These are phyloP conservation scores for Chaetomium cochliodes DNA, from an alignment of 495 filamentous ascomycete species.

Conservation along the genomic window DNA sequence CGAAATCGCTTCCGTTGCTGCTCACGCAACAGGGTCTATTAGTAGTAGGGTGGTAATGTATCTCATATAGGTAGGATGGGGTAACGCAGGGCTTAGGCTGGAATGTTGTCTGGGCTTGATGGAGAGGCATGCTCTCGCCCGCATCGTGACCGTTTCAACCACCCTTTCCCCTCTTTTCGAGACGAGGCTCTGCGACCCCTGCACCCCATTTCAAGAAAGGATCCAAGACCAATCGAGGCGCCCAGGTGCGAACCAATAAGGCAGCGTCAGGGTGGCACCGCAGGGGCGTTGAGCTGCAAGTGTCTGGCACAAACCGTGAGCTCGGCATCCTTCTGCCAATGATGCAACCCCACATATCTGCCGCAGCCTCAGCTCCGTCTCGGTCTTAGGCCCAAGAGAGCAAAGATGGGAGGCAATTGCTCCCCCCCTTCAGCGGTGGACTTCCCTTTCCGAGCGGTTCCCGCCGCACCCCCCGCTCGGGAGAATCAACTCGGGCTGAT, in stretches of 20 bases:
- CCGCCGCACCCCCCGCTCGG: too few species aligned
- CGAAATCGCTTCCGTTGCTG: too few species aligned
- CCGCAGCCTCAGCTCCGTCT: not conserved
- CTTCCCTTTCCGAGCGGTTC: not conserved
- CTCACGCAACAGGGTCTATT: too few species aligned
- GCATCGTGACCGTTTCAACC: not conserved
- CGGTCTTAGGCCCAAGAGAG: not conserved
- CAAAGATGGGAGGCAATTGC: not conserved
- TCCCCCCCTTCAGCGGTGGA: not conserved
- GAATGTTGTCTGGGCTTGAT: not conserved
- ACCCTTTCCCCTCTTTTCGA: not conserved
- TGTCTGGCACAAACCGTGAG: not conserved
- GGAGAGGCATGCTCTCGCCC: too few species aligned
- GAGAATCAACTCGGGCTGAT: not conserved
- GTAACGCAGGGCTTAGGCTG: not conserved
- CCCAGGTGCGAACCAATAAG: not conserved
- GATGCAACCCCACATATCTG: not conserved
- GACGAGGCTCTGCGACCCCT: not conserved
- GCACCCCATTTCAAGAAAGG: not conserved
- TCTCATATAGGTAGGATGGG: too few species aligned
- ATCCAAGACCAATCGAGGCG: not conserved
- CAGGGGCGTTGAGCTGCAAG: not conserved
- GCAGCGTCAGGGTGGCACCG: not conserved
- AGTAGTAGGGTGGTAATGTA: too few species aligned
- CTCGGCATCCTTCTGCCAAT: not conserved